phyloP scores from a whole-genome alignment of 148 eudicot genomes.

The Beta vulgaris region DNA sequence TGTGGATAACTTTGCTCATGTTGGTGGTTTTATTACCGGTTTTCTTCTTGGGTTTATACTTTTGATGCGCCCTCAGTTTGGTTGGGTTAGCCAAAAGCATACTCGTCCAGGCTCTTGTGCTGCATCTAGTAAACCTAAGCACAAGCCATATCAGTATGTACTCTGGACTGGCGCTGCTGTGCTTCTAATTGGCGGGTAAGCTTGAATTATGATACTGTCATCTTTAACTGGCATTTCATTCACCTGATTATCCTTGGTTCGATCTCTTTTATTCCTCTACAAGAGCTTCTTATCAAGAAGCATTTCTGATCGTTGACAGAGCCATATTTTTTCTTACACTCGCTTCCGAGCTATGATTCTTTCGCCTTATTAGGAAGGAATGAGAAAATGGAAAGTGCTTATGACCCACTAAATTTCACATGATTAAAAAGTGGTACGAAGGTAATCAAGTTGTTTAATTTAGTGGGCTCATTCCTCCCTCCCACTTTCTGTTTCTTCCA shows the following conservation, averaged over 20 bases:
- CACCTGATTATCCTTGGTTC: too few species aligned
- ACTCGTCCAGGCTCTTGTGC: slow-evolving; percentile 32
- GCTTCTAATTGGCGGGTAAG: slow-evolving; percentile 53
- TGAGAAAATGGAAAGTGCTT: too few species aligned
- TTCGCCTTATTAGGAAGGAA: too few species aligned
- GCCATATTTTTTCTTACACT: too few species aligned
- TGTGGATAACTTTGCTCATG: slow-evolving; percentile 90
- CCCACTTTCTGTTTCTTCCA: too few species aligned
- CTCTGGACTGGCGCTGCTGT: slow-evolving; percentile 43
- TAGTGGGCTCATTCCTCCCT: too few species aligned
- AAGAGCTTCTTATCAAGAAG: neutral
- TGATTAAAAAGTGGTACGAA: too few species aligned
- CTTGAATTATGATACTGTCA: slow-evolving; percentile 7
- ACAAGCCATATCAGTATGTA: slow-evolving; percentile 61
- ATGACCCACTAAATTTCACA: too few species aligned
- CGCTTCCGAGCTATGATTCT: neutral
- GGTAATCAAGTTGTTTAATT: too few species aligned
- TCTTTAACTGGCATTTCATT: too few species aligned
- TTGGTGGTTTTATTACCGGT: slow-evolving; percentile 86
- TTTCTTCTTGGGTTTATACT: slow-evolving; percentile 78
- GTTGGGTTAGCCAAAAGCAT: slow-evolving; percentile 55
- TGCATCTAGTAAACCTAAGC: slow-evolving; percentile 42
- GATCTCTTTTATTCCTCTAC: too few species aligned
- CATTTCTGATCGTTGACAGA: too few species aligned
- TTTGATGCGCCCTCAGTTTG: slow-evolving; percentile 81